A percentile compares a stretch with the other conserved stretches of the same genome.
phyloP scores from a whole-genome alignment of 169 alveolate species.

The Babesia divergens region DNA sequence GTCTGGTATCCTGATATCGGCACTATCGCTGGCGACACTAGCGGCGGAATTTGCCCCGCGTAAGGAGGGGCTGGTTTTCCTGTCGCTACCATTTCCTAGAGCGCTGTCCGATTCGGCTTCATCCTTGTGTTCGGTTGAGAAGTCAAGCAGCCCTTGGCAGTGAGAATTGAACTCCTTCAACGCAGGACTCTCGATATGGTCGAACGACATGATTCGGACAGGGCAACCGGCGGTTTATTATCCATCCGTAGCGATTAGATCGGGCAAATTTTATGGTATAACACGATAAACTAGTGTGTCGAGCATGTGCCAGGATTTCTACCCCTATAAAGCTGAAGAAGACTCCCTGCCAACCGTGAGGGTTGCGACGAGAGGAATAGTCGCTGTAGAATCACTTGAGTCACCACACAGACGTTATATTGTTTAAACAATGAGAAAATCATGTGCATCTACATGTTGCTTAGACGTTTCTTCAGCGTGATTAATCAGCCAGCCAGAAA shows the following conservation, averaged over 20 bases:
- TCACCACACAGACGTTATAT: too few relatives aligned
- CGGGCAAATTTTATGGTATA: too few relatives aligned
- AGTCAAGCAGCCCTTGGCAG: conserved; percentile 1
- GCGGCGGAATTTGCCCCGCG: neutral
- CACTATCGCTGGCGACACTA: neutral
- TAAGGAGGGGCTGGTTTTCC: neutral
- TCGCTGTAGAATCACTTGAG: too few relatives aligned
- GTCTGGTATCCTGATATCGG: neutral
- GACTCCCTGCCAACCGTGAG: too few relatives aligned
- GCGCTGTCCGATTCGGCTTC: conserved; percentile 2
- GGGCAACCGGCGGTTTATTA: too few relatives aligned
- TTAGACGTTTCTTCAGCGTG: neutral
- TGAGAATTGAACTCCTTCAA: conserved; percentile 3
- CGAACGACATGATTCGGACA: conserved; percentile 15
- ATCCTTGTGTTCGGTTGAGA: neutral
- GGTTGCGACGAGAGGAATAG: too few relatives aligned
- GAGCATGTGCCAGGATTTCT: too few relatives aligned
- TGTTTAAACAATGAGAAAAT: neutral
- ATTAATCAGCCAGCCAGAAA: neutral
- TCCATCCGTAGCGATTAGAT: too few relatives aligned
- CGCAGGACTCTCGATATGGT: neutral
- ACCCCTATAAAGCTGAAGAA: too few relatives aligned
- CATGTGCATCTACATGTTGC: neutral
- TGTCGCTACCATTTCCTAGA: neutral
- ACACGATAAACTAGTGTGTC: too few relatives aligned